Evolutionary conservation across 2,329 filamentous ascomycete genomes (phyloP).

Genomic region (Waltergamsia citrina): DNA sequence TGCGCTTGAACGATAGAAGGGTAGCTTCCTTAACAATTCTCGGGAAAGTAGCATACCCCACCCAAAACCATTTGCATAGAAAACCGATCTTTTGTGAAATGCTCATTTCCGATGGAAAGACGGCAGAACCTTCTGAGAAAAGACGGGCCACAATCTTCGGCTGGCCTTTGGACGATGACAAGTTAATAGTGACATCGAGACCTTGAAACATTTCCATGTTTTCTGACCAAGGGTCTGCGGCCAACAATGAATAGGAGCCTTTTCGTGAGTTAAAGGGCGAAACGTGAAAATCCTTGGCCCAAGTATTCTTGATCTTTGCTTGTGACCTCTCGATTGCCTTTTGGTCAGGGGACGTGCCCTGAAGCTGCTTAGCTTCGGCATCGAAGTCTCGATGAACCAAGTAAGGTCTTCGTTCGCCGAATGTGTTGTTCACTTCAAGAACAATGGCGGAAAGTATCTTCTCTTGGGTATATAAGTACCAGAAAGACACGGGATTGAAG

Average conservation of each 20-base stretch:
- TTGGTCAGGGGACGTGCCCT: not conserved
- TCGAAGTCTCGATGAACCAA: constrained; percentile 16
- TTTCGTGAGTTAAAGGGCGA: constrained; percentile 63
- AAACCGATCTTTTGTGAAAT: constrained; percentile 33
- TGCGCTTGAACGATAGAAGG: constrained; percentile 43
- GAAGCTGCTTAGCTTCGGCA: constrained; percentile 9
- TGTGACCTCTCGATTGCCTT: constrained; percentile 2
- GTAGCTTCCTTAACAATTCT: constrained; percentile 54
- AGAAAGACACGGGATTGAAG: constrained; percentile 71
- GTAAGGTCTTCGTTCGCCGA: constrained; percentile 52
- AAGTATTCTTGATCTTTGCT: constrained; percentile 35
- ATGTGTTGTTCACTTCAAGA: constrained; percentile 69
- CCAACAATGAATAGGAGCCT: constrained; percentile 41
- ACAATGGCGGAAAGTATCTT: constrained; percentile 54
- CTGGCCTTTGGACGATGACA: constrained; percentile 49
- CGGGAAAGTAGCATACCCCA: constrained; percentile 56
- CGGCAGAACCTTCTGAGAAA: constrained; percentile 37
- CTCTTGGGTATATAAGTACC: constrained; percentile 60
- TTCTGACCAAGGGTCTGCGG: constrained; percentile 33
- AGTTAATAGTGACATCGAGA: constrained; percentile 51
- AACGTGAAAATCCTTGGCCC: constrained; percentile 67
- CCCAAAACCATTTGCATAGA: constrained; percentile 53
- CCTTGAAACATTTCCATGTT: constrained; percentile 24
- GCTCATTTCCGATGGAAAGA: constrained; percentile 39
- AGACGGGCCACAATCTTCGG: constrained; percentile 53